Evolutionary conservation across 106 monocot genomes (phyloP).

Genomic region (Hemerocallis citrina): DNA sequence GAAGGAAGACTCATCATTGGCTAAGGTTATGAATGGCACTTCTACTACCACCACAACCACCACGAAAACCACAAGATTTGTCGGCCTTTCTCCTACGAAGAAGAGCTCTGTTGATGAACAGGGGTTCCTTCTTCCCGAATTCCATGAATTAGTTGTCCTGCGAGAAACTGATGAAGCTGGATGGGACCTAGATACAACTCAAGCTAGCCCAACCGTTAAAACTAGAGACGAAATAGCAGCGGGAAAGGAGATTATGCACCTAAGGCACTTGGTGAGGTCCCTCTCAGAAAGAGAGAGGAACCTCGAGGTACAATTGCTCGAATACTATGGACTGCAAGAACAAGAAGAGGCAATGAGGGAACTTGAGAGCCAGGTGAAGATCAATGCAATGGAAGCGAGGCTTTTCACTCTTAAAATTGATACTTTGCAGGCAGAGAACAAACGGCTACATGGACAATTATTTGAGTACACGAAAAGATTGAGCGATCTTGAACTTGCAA

Average conservation of each 20-base stretch:
- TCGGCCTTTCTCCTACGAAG: conserved; percentile 21
- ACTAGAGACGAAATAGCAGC: conserved; percentile 14
- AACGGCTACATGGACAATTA: conserved; percentile 32
- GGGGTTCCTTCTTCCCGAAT: conserved; percentile 38
- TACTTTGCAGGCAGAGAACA: conserved; percentile 49
- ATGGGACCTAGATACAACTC: conserved; percentile 2
- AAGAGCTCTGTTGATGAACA: conserved; percentile 33
- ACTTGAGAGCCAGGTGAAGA: conserved; percentile 55
- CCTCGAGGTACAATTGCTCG: conserved; percentile 37
- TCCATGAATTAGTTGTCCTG: conserved; percentile 26
- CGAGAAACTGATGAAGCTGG: conserved; percentile 25
- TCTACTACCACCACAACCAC: conserved; percentile 32
- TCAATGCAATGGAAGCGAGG: conserved; percentile 39
- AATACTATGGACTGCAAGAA: conserved; percentile 36
- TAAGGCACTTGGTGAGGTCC: conserved; percentile 36
- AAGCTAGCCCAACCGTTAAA: not conserved
- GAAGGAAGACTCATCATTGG: conserved; percentile 26
- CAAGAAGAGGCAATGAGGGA: conserved; percentile 35
- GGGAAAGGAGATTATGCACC: conserved; percentile 40
- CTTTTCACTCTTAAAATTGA: conserved; percentile 39
- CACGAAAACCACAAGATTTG: conserved; percentile 19
- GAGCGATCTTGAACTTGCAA: conserved; percentile 27
- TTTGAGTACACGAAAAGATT: conserved; percentile 19
- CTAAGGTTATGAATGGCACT: conserved; percentile 34
- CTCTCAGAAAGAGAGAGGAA: conserved; percentile 50